Evolutionary conservation across 495 filamentous ascomycete genomes (phyloP).

Genomic region (Tuber borchii): DNA sequence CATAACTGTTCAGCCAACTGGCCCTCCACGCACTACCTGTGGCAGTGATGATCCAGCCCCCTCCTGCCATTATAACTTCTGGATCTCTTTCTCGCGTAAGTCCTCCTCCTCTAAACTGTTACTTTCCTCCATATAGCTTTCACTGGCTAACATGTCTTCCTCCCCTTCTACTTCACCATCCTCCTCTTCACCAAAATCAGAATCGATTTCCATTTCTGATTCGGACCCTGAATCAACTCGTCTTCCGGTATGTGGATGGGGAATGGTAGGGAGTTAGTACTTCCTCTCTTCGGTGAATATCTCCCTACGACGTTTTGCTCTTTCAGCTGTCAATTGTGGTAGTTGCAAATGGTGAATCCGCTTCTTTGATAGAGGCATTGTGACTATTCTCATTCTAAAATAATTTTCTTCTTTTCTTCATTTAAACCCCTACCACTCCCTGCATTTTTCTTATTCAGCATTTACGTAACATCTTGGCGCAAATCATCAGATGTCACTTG

Average conservation of each 20-base stretch:
- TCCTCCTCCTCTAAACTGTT: background rate
- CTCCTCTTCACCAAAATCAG: background rate
- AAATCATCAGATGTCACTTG: too few relatives aligned
- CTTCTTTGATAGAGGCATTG: background rate
- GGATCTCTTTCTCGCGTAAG: background rate
- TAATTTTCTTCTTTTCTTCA: too few relatives aligned
- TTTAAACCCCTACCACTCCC: too few relatives aligned
- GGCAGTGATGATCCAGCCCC: background rate
- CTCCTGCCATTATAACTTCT: background rate
- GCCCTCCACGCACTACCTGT: background rate
- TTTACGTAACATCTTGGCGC: too few relatives aligned
- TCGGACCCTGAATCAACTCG: background rate
- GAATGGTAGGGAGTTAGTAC: too few relatives aligned
- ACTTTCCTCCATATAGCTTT: background rate
- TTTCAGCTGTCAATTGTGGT: background rate
- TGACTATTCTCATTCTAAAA: too few relatives aligned
- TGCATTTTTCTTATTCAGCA: too few relatives aligned
- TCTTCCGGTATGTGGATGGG: too few relatives aligned
- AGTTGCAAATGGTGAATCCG: background rate
- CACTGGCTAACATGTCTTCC: background rate
- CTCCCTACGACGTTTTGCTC: background rate
- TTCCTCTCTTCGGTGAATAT: too few relatives aligned
- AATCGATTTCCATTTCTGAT: background rate
- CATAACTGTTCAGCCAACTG: background rate
- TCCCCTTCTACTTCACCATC: background rate